phyloP scores from a whole-genome alignment of 306 rosid genomes.

The Coriaria nepalensis region DNA sequence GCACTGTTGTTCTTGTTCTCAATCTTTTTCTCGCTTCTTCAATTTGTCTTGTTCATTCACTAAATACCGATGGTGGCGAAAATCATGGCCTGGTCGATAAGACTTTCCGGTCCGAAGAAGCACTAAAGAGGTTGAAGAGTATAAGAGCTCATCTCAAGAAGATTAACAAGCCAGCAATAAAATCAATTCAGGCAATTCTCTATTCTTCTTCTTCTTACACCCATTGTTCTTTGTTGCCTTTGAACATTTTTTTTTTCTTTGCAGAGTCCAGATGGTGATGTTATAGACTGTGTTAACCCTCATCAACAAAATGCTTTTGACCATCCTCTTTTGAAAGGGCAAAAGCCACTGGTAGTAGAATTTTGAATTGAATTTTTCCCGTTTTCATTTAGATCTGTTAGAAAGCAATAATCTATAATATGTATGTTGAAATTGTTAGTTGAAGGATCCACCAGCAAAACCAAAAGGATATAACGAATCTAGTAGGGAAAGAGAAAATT shows the following conservation, averaged over 20 bases:
- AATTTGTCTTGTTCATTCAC: slow-evolving; percentile 37
- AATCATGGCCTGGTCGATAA: slow-evolving; percentile 24
- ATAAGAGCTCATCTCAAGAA: slow-evolving; percentile 44
- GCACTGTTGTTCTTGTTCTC: too few relatives aligned
- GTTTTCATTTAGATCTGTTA: neutral
- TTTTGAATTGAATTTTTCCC: neutral
- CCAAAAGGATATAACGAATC: slow-evolving; percentile 27
- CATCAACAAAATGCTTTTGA: slow-evolving; percentile 80
- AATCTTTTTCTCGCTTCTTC: too few relatives aligned
- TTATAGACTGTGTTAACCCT: slow-evolving; percentile 65
- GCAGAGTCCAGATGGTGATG: slow-evolving; percentile 50
- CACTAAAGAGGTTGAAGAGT: slow-evolving; percentile 32
- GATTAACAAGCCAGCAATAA: slow-evolving; percentile 62
- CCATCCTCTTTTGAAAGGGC: slow-evolving; percentile 56
- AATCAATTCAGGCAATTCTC: slow-evolving; percentile 63
- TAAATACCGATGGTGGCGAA: slow-evolving; percentile 11
- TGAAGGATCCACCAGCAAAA: slow-evolving; percentile 72
- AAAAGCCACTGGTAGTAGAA: slow-evolving; percentile 49
- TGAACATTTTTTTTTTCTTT: neutral
- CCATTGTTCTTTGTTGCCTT: slow-evolving; percentile 11
- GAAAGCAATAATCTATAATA: too few relatives aligned
- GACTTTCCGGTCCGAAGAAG: slow-evolving; percentile 40
- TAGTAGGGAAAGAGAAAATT: slow-evolving; percentile 24
- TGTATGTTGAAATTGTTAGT: too few relatives aligned
- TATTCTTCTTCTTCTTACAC: neutral